These are phyloP conservation scores for Tricholoma hemisulphureum DNA, from an alignment of 768 basidiomycete genomes.

Conservation along the genomic window DNA sequence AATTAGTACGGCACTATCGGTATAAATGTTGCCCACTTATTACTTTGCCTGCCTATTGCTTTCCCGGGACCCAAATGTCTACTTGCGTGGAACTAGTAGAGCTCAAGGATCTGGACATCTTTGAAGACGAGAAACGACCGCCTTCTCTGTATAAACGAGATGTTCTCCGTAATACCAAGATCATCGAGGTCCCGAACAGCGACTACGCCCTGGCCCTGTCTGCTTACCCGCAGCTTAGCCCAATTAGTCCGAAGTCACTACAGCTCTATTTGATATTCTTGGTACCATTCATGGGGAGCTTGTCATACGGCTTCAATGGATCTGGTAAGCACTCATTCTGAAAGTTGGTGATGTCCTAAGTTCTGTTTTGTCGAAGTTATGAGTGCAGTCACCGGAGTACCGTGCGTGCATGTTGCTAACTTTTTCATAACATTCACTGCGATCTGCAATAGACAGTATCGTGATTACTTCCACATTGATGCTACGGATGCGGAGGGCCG, in stretches of 20 bases:
- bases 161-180: constrained; percentile 18
- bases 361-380: constrained; percentile 31
- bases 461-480: constrained; percentile 39
- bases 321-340: constrained; percentile 32
- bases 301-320: constrained; percentile 49
- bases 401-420: constrained; percentile 9
- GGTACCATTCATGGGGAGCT: constrained; percentile 45
- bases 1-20: not conserved
- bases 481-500: constrained; percentile 42
- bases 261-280: constrained; percentile 42
- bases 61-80: constrained; percentile 13
- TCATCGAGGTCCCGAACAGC: constrained; percentile 34
- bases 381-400: constrained; percentile 48
- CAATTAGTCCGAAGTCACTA: constrained; percentile 36
- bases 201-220: constrained; percentile 46
- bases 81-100: constrained; percentile 13
- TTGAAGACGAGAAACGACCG: constrained; percentile 11
- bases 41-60: not conserved
- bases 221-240: constrained; percentile 41
- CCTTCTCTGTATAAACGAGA: not conserved
- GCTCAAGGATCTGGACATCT: constrained; percentile 1
- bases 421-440: not conserved
- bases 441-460: constrained; percentile 33
- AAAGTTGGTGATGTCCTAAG: not conserved
- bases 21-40: not conserved